Evolutionary conservation across 257 asterid species (phyloP), one percentile per base, ranked within the genome.

Genomic region (Solanum appendiculatum): DNA sequence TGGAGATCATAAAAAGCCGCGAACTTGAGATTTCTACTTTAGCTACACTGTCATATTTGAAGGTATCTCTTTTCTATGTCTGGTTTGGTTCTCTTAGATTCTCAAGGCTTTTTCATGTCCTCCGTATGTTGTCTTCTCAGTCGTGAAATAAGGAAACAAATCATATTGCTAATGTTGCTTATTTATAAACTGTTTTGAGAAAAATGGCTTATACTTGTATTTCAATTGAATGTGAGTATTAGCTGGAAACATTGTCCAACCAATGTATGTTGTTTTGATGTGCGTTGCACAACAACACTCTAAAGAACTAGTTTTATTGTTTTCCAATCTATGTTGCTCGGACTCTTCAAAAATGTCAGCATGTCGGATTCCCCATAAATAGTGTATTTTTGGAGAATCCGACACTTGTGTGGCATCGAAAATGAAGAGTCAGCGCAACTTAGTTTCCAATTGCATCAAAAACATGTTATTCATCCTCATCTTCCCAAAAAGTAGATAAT

Each of bases 21-120:
- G 92, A 93, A 80, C 89, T 93, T 82, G 99, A 94, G 92, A 97
- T 97, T 72, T 42, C 92, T 82, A 97, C 98, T 37, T 97, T 97
- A 73, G 98, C 98, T 80, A 88, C 92, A 23, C 84, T 94, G 87
- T 91, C 98, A 88, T 94, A 97, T 66, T 87, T 95, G 87, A 90
- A 92, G 86, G 99, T 95, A 91, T 21, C 93, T 85, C 66, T 46
- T 80, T 80, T 46, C 66, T 80, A 10, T 48, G 66, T 80, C 66
- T 46, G 5, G 66, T 31, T 29, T 80, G 85, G 66, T 29, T 80
- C 20, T 46, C 15, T 48, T 80, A 9, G 42, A 80, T 46, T 29
- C 25, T 29, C 25, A 16, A 16, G 42, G n/a, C 18, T 80, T 80
- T 37, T 80, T 46, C 25, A 46, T 80, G 27, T 51, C 85, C 13